Percentiles rank a stretch among this genome's conserved stretches.
Evolutionary conservation across 192 early-diverging fungal genomes (phyloP).

Genomic region (Podila epigama): DNA sequence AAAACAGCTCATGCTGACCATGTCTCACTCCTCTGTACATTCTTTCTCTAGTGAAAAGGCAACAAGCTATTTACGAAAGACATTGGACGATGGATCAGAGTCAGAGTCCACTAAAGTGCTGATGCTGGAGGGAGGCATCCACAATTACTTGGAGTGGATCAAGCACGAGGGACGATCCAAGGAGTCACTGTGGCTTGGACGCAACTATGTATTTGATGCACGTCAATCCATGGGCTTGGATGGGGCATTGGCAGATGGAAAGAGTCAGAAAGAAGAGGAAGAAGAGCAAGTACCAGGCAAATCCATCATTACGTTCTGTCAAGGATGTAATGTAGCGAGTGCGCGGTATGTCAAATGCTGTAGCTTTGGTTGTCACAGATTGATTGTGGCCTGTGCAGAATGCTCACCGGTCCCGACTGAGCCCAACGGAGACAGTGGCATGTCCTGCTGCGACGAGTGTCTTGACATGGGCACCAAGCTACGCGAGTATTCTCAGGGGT

Average conservation of each 20-base stretch:
- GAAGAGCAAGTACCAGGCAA: neutral
- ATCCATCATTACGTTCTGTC: conserved; percentile 46
- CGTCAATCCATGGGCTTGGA: conserved; percentile 58
- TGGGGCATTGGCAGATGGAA: neutral
- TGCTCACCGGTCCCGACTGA: conserved; percentile 28
- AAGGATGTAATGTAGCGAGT: conserved; percentile 44
- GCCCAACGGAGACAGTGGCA: conserved; percentile 4
- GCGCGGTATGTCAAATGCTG: conserved; percentile 61
- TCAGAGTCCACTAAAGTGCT: conserved; percentile 49
- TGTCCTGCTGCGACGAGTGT: conserved; percentile 56
- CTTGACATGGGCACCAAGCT: conserved; percentile 28
- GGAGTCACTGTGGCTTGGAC: conserved; percentile 65
- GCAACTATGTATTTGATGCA: conserved; percentile 80
- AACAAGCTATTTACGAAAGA: conserved; percentile 57
- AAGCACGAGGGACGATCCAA: conserved; percentile 34
- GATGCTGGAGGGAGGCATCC: conserved; percentile 77
- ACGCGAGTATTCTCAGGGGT: neutral
- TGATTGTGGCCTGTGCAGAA: conserved; percentile 54
- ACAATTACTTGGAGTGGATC: conserved; percentile 76
- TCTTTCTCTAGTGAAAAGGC: conserved; percentile 60
- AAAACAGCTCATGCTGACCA: neutral
- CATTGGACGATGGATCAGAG: conserved; percentile 30
- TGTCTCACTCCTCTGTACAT: neutral
- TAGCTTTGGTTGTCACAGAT: conserved; percentile 57
- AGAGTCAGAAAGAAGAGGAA: neutral